Base-by-base conservation (phyloP, 495 filamentous ascomycete genomes). In the Pyronema omphalodes region DNA sequence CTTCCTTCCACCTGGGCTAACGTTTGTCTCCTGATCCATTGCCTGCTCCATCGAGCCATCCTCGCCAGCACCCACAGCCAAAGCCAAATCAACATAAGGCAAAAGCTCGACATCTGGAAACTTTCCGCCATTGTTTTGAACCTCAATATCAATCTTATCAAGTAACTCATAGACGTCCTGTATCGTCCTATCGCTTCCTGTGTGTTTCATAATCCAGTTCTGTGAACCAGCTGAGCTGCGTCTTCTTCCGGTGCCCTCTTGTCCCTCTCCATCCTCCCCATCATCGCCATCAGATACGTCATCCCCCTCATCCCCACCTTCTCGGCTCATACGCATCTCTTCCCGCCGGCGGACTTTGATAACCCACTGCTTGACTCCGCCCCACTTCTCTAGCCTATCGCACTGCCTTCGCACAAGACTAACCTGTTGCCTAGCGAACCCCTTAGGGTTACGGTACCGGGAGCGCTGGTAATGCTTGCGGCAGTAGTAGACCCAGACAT, bases 401-500 rank as follows among this genome's bases (percentile, higher is more conserved):
- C 88, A 71, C 51, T 83, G 78, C 3, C 68, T 66, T 6, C 68
- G 61, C 0, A 88, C 70, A 0, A 86, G 66, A 0, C 75, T 70
- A 43, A 75, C 76, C 57, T 88, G 81, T 0, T 71, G 64, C 17
- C 69, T 68, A 3, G 76, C 70, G 69, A 78, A 87, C 7, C 74
- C 68, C n/a, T 70, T 68, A 1, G 70, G 66, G 51, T 78, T 76
- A 0, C 81, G 72, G 63, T 88, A 91, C 0, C 80, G 71, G 36
- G 67, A 71, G 0, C 84, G 79, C 66, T 94, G 87, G 67, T 93
- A 94, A 60, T 89, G 83, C 61, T 88, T 91, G 0, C 87, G 75
- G 61, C 88, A 93, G 60, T 75, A 79, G 45, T 79, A 73, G 0
- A 82, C 73, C 83, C 82, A 89, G 12, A 83, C 70, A 0, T 73